These are phyloP conservation scores for Cyberlindnera mrakii DNA, from an alignment of 805 yeast genomes.

Conservation along the genomic window DNA sequence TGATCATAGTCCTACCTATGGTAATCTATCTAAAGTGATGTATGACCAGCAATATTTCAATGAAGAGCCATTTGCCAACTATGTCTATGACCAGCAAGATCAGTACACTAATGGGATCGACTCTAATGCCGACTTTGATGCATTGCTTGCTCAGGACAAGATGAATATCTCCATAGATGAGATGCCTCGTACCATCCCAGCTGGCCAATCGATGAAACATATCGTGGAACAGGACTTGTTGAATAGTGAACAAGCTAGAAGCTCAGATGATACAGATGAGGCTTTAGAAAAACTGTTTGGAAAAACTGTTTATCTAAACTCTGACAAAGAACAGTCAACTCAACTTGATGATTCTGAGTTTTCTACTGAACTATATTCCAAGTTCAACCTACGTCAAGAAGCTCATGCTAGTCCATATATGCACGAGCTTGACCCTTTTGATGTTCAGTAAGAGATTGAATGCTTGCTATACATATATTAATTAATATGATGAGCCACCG, in stretches of 20 bases:
- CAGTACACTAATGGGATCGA: background rate
- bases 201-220: background rate
- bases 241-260: background rate
- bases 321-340: background rate
- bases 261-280: background rate
- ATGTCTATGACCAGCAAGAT: background rate
- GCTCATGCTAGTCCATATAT: background rate
- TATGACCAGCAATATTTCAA: background rate
- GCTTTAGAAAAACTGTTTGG: background rate
- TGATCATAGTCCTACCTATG: background rate
- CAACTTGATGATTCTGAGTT: constrained; percentile 3
- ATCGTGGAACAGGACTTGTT: background rate
- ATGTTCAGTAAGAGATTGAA: background rate
- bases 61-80: background rate
- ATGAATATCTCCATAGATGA: background rate
- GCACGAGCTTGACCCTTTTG: constrained; percentile 1
- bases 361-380: constrained; percentile 9
- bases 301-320: background rate
- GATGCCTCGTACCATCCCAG: background rate
- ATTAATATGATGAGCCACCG: background rate
- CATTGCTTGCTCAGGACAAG: background rate
- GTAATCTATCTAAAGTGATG: background rate
- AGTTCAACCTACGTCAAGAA: constrained; percentile 7
- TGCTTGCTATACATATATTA: background rate
- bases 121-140: background rate